Percentiles rank a stretch among this genome's conserved stretches.
Conservation (phyloP, 257 asterid species). For the Capsicum baccatum region DNA sequence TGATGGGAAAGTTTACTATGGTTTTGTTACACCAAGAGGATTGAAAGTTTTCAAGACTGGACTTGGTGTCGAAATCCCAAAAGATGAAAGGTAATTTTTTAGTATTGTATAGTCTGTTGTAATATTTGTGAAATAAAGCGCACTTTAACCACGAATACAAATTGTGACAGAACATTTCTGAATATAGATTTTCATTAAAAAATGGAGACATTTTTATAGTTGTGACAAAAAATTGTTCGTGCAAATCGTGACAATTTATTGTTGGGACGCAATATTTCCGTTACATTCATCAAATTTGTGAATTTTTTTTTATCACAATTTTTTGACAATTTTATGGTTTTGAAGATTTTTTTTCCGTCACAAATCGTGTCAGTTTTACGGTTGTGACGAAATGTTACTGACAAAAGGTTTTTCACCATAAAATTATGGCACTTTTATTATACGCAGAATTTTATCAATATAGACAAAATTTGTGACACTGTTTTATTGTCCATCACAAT, state of each 20-base stretch:
- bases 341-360: neutral
- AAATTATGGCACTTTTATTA: too few relatives aligned
- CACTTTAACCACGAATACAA: neutral
- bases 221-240: neutral
- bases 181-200: neutral
- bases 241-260: neutral
- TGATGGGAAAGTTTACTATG: constrained; percentile 79
- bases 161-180: neutral
- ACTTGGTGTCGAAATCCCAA: constrained; percentile 67
- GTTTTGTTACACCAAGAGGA: constrained; percentile 75
- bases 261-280: neutral
- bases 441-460: neutral
- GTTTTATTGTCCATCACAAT: neutral
- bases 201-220: neutral
- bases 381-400: neutral
- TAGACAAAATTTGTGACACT: neutral
- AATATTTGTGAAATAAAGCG: neutral
- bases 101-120: neutral
- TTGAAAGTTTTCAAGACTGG: constrained; percentile 81
- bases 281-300: too few relatives aligned
- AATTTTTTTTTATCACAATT: too few relatives aligned
- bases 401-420: too few relatives aligned
- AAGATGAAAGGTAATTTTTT: constrained; percentile 47
- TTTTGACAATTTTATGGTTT: neutral
- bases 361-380: neutral